Conservation (phyloP, 306 rosid genomes). For the Canavalia gladiata region DNA sequence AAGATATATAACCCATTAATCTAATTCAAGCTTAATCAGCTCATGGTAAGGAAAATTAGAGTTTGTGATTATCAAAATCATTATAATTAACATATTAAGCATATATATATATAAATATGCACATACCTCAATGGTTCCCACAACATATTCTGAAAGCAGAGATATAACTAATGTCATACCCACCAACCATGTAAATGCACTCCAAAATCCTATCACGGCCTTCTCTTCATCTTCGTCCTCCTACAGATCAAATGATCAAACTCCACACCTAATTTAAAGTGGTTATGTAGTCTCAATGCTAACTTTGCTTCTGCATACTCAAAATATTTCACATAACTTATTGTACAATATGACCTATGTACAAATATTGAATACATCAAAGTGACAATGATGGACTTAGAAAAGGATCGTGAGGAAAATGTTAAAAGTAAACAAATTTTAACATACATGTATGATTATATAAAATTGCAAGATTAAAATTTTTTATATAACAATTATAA, state of each 20-base stretch:
- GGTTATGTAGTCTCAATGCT: not conserved
- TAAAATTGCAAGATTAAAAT: too few relatives aligned
- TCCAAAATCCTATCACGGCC: constrained; percentile 81
- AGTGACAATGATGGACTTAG: too few relatives aligned
- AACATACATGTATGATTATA: too few relatives aligned
- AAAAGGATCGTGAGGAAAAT: too few relatives aligned
- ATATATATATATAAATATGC: not conserved
- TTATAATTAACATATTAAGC: not conserved
- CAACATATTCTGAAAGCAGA: constrained; percentile 87
- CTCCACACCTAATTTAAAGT: constrained; percentile 5
- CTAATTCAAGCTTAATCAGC: not conserved
- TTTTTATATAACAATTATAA: too few relatives aligned
- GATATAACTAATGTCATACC: constrained; percentile 88
- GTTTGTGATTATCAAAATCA: not conserved
- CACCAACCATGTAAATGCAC: constrained; percentile 84
- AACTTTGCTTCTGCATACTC: not conserved
- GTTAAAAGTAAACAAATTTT: too few relatives aligned
- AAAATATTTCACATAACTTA: not conserved
- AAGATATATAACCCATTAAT: not conserved
- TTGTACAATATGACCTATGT: too few relatives aligned
- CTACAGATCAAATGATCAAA: constrained; percentile 43
- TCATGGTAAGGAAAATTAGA: not conserved
- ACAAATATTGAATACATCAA: too few relatives aligned
- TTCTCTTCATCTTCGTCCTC: constrained; percentile 68
- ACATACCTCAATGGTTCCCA: constrained; percentile 88